Evolutionary conservation across 2,329 filamentous ascomycete species (phyloP).

Genomic region (Stylonectria norvegica): DNA sequence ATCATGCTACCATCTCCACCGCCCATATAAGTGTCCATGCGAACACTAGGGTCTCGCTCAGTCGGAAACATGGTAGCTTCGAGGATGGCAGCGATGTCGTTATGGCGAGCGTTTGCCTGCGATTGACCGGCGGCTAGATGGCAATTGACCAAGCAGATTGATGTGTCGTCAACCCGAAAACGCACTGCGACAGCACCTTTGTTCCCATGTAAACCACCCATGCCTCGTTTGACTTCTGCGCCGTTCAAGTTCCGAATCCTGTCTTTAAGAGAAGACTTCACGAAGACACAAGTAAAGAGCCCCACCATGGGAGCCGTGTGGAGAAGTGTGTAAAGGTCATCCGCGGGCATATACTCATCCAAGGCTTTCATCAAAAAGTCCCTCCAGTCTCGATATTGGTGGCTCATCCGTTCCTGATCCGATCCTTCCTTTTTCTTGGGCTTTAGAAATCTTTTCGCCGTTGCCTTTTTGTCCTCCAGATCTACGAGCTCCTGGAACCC

Average conservation of each 20-base stretch:
- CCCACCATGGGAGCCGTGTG: constrained; percentile 87
- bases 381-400: constrained; percentile 94
- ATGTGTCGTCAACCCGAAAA: constrained; percentile 92
- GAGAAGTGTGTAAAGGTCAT: constrained; percentile 77
- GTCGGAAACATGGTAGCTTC: constrained; percentile 72
- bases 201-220: constrained; percentile 93
- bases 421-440: constrained; percentile 81
- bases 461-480: constrained; percentile 93
- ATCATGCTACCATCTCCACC: constrained; percentile 96
- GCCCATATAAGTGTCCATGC: constrained; percentile 77
- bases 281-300: constrained; percentile 92
- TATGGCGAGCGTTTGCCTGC: constrained; percentile 86
- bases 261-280: constrained; percentile 73
- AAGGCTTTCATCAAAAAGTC: constrained; percentile 81
- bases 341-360: constrained; percentile 75
- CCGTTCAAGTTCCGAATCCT: constrained; percentile 75
- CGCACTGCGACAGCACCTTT: constrained; percentile 90
- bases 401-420: constrained; percentile 88
- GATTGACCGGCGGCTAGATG: constrained; percentile 93
- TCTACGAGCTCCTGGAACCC: constrained; percentile 99
- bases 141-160: constrained; percentile 94
- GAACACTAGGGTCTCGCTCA: constrained; percentile 63
- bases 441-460: constrained; percentile 91
- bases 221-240: constrained; percentile 88
- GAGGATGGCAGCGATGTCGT: constrained; percentile 85